Evolutionary conservation across 192 early-diverging fungal species (phyloP).

Genomic region (Coemansia sp.): DNA sequence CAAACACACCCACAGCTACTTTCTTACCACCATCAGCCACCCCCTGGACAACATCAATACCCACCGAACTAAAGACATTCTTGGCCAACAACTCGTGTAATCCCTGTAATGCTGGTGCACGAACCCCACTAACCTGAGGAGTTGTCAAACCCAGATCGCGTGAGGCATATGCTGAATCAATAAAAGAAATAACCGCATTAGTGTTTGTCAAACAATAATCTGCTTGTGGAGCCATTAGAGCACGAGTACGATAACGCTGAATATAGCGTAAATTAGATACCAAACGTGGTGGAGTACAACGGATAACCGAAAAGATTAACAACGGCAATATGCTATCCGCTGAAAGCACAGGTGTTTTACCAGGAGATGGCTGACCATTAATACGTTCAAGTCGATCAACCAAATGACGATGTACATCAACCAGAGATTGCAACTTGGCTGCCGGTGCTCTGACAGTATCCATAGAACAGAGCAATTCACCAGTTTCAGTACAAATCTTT

Average conservation of each 20-base stretch:
- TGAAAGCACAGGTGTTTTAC: slow-evolving; percentile 4
- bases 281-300: slow-evolving; percentile 63
- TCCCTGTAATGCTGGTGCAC: slow-evolving; percentile 17
- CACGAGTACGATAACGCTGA: slow-evolving; percentile 37
- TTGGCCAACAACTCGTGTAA: slow-evolving; percentile 32
- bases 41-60: slow-evolving; percentile 47
- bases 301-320: slow-evolving; percentile 64
- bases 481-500: slow-evolving; percentile 28
- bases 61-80: slow-evolving; percentile 34
- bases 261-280: slow-evolving; percentile 64
- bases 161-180: slow-evolving; percentile 39
- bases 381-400: slow-evolving; percentile 39
- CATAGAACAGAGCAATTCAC: slow-evolving; percentile 20
- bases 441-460: slow-evolving; percentile 33
- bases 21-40: slow-evolving; percentile 49
- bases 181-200: slow-evolving; percentile 38
- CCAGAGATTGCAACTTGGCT: slow-evolving; percentile 44
- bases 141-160: slow-evolving; percentile 29
- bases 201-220: slow-evolving; percentile 51
- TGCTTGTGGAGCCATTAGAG: slow-evolving; percentile 38
- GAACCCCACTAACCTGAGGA: slow-evolving; percentile 15
- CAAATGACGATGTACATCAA: slow-evolving; percentile 39
- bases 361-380: slow-evolving; percentile 3
- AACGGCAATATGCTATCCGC: slow-evolving; percentile 68
- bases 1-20: slow-evolving; percentile 48